Evolutionary conservation across 352 stramenopile species (phyloP).

Genomic region (Globisporangium sylvaticum): DNA sequence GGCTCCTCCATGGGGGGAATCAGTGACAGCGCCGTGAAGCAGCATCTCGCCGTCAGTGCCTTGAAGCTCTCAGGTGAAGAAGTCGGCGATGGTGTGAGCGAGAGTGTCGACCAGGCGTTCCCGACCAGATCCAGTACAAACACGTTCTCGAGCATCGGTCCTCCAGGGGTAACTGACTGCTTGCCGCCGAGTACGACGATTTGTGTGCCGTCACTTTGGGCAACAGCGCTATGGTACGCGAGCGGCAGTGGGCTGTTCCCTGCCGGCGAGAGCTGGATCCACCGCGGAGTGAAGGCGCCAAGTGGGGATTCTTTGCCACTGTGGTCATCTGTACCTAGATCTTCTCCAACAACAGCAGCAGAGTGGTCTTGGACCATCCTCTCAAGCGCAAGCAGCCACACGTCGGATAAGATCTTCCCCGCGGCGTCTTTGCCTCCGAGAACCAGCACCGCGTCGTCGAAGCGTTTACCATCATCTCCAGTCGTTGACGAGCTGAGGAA

Average conservation of each 20-base stretch:
- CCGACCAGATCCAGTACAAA: constrained; percentile 45
- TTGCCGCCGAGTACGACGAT: constrained; percentile 51
- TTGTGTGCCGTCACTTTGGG: constrained; percentile 24
- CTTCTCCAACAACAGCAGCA: neutral
- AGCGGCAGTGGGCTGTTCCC: constrained; percentile 51
- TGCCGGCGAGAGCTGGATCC: constrained; percentile 38
- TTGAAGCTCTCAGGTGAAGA: constrained; percentile 2
- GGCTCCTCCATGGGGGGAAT: constrained; percentile 28
- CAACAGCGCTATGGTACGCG: constrained; percentile 39
- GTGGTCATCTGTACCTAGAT: neutral
- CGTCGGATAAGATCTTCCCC: constrained; percentile 34
- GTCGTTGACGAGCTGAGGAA: constrained; percentile 8
- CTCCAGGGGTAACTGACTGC: constrained; percentile 11
- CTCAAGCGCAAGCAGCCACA: constrained; percentile 41
- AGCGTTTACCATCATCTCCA: constrained; percentile 11
- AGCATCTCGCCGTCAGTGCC: constrained; percentile 30
- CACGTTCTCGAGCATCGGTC: constrained; percentile 30
- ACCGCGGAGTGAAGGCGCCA: constrained; percentile 14
- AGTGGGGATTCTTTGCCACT: constrained; percentile 1
- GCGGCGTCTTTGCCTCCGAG: constrained; percentile 39
- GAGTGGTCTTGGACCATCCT: neutral
- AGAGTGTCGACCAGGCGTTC: constrained; percentile 41
- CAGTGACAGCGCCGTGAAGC: constrained; percentile 26
- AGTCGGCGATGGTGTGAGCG: constrained; percentile 4
- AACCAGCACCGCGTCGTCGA: constrained; percentile 35